Evolutionary conservation across 805 yeast genomes (phyloP).

Genomic region (Saccharomycopsis babjevae): DNA sequence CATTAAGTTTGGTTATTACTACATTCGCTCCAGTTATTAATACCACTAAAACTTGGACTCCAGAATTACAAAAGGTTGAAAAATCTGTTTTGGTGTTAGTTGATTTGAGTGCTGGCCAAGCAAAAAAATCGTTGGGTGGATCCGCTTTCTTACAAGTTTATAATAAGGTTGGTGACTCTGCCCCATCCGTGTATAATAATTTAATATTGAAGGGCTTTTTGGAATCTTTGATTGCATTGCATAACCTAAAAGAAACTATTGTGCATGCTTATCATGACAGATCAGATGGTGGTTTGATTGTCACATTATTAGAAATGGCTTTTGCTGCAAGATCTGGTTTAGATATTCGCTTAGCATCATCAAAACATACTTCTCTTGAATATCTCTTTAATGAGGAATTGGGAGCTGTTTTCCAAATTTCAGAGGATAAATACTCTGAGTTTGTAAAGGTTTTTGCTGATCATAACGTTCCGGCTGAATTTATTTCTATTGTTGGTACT

Average conservation of each 20-base stretch:
- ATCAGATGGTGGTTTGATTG: constrained; percentile 91
- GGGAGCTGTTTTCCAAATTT: constrained; percentile 91
- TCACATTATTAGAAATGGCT: constrained; percentile 88
- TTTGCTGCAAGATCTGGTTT: constrained; percentile 90
- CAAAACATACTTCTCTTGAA: constrained; percentile 36
- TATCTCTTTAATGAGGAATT: constrained; percentile 84
- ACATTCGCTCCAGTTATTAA: constrained; percentile 83
- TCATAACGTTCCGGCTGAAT: constrained; percentile 47
- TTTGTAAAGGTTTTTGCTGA: constrained; percentile 47
- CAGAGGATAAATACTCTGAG: constrained; percentile 37
- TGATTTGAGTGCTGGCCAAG: constrained; percentile 54
- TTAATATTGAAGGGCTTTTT: constrained; percentile 57
- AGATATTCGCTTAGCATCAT: constrained; percentile 37
- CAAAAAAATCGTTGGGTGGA: constrained; percentile 65
- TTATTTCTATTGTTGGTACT: constrained; percentile 55
- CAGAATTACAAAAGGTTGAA: constrained; percentile 49
- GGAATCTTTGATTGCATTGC: constrained; percentile 60
- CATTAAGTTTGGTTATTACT: constrained; percentile 80
- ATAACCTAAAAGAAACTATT: constrained; percentile 38
- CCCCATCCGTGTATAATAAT: constrained; percentile 76
- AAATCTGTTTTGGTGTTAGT: constrained; percentile 65
- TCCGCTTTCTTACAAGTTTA: constrained; percentile 93
- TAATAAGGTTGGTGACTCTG: constrained; percentile 70
- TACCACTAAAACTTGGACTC: constrained; percentile 93
- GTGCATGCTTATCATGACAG: constrained; percentile 91